These are phyloP conservation scores for Macrolepiota dolichaula DNA, from an alignment of 768 basidiomycete genomes.

Conservation along the genomic window DNA sequence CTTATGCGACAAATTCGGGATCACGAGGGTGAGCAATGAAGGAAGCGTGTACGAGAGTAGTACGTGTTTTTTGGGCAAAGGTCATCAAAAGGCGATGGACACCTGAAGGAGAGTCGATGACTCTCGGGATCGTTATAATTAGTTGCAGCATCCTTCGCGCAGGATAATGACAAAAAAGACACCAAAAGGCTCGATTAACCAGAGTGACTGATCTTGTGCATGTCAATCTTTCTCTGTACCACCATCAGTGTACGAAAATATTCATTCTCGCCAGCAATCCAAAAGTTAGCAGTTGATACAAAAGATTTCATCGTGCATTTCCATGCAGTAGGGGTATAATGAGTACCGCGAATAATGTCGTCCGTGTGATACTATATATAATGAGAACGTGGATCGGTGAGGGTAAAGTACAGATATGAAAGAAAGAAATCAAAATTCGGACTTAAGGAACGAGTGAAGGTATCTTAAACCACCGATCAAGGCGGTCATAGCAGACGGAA, in stretches of 20 bases:
- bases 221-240: too few relatives aligned
- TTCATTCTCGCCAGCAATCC: constrained; percentile 9
- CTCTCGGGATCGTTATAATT: too few relatives aligned
- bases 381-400: not conserved
- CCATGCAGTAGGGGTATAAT: constrained; percentile 14
- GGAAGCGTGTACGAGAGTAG: too few relatives aligned
- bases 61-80: too few relatives aligned
- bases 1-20: too few relatives aligned
- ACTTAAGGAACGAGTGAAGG: not conserved
- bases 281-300: constrained; percentile 13
- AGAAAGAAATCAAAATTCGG: constrained; percentile 1
- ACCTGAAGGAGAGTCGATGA: too few relatives aligned
- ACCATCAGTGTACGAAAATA: not conserved
- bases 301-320: constrained; percentile 13
- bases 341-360: constrained; percentile 13
- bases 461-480: not conserved
- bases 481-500: not conserved
- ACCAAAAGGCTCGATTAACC: too few relatives aligned
- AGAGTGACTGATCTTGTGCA: too few relatives aligned
- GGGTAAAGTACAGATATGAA: constrained; percentile 12
- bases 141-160: too few relatives aligned
- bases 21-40: too few relatives aligned
- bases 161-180: too few relatives aligned
- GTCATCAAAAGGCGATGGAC: too few relatives aligned
- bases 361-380: constrained; percentile 12